A percentile compares a stretch with the other conserved stretches of the same genome.
Conservation (phyloP, 257 asterid species). For the Solanum medicagineum region DNA sequence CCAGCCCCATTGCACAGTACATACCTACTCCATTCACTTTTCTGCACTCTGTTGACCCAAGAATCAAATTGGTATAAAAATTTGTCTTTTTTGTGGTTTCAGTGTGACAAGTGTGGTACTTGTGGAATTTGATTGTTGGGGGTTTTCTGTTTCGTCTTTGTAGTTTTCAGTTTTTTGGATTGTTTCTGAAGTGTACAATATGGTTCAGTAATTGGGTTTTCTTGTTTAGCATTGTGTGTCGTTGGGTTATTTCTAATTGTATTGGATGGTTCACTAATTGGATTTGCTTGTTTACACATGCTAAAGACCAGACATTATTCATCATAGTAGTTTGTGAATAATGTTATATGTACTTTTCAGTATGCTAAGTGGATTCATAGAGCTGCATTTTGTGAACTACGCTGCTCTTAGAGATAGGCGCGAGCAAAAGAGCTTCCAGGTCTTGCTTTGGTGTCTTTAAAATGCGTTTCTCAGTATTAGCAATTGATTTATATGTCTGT, state of each 20-base stretch:
- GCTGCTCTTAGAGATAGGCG: not conserved
- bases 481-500: not conserved
- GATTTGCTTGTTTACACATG: not conserved
- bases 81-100: not conserved
- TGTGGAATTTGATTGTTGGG: not conserved
- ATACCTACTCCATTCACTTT: slow-evolving; percentile 89
- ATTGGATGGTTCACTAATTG: not conserved
- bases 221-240: not conserved
- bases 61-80: slow-evolving; percentile 68
- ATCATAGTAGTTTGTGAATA: not conserved
- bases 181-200: not conserved
- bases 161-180: not conserved
- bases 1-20: slow-evolving; percentile 95
- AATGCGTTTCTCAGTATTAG: not conserved
- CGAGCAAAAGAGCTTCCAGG: not conserved
- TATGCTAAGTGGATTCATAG: not conserved
- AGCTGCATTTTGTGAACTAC: not conserved
- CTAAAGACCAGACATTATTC: not conserved
- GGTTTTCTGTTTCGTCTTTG: not conserved
- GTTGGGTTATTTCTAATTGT: not conserved
- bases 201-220: not conserved
- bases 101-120: not conserved
- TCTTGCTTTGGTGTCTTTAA: not conserved
- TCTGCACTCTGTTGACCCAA: slow-evolving; percentile 86
- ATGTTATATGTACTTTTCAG: not conserved